Evolutionary conservation across 768 basidiomycete genomes (phyloP).

Genomic region (Flagelloscypha sp.): DNA sequence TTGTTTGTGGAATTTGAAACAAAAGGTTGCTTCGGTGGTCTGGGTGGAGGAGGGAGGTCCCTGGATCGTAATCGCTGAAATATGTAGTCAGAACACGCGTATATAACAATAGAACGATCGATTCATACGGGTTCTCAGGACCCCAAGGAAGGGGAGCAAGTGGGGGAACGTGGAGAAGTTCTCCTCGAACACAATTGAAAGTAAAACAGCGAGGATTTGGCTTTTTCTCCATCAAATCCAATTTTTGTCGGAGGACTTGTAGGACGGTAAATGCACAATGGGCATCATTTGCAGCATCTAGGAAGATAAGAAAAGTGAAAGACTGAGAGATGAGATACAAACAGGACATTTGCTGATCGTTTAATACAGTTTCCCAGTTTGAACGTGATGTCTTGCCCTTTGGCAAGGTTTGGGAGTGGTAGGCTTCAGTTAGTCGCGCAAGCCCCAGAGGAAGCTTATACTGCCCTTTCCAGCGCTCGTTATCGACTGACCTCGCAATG

Average conservation of each 20-base stretch:
- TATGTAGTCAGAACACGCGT: slow-evolving; percentile 30
- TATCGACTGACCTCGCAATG: slow-evolving; percentile 64
- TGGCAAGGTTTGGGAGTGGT: slow-evolving; percentile 39
- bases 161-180: slow-evolving; percentile 32
- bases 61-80: slow-evolving; percentile 61
- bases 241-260: slow-evolving; percentile 25
- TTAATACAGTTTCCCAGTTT: slow-evolving; percentile 59
- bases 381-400: slow-evolving; percentile 59
- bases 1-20: no score
- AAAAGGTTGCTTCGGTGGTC: slow-evolving; percentile 18
- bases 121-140: slow-evolving; percentile 2
- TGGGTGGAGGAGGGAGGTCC: slow-evolving; percentile 53
- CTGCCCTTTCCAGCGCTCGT: slow-evolving; percentile 62
- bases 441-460: slow-evolving; percentile 56
- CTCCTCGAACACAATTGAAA: slow-evolving; percentile 47
- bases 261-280: slow-evolving; percentile 52
- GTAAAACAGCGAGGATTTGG: slow-evolving; percentile 39
- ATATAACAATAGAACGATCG: slow-evolving; percentile 1
- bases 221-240: slow-evolving; percentile 25
- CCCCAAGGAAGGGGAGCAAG: slow-evolving; percentile 5
- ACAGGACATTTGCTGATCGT: slow-evolving; percentile 50
- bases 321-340: slow-evolving; percentile 18
- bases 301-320: slow-evolving; percentile 3
- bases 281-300: slow-evolving; percentile 70
- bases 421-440: slow-evolving; percentile 54